phyloP scores from a whole-genome alignment of 2,329 filamentous ascomycete species.

The Colletotrichum lindemuthianum region DNA sequence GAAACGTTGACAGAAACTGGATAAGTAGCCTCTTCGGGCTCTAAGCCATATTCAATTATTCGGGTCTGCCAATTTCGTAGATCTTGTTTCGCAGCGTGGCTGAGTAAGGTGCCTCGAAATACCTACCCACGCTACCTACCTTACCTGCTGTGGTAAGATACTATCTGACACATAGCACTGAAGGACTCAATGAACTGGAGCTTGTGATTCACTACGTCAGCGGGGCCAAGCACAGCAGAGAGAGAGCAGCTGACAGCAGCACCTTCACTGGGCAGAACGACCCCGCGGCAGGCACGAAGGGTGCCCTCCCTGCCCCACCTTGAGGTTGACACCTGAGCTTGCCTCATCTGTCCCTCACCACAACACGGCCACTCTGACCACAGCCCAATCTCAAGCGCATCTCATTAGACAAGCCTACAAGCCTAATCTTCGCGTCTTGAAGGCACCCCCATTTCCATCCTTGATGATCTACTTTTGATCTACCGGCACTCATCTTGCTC shows the following conservation, averaged over 20 bases:
- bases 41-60: not conserved
- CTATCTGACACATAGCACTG: conserved; percentile 10
- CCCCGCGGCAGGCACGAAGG: conserved; percentile 28
- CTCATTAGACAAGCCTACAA: conserved; percentile 23
- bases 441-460: not conserved
- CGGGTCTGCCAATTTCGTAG: not conserved
- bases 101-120: not conserved
- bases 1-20: conserved; percentile 9
- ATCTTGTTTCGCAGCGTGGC: not conserved
- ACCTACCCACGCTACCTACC: not conserved
- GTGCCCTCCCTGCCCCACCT: conserved; percentile 12
- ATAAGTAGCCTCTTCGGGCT: not conserved
- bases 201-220: conserved; percentile 28
- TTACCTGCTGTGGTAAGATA: not conserved
- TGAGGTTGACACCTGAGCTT: conserved; percentile 12
- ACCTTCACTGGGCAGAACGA: not conserved
- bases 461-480: not conserved
- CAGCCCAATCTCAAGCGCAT: conserved; percentile 9
- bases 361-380: conserved; percentile 9
- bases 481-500: not conserved
- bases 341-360: conserved; percentile 26
- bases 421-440: conserved; percentile 6
- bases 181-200: not conserved
- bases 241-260: conserved; percentile 1
- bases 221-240: conserved; percentile 4